These are phyloP conservation scores for Leccinum sublutescens DNA, from an alignment of 768 basidiomycete genomes.

Conservation along the genomic window DNA sequence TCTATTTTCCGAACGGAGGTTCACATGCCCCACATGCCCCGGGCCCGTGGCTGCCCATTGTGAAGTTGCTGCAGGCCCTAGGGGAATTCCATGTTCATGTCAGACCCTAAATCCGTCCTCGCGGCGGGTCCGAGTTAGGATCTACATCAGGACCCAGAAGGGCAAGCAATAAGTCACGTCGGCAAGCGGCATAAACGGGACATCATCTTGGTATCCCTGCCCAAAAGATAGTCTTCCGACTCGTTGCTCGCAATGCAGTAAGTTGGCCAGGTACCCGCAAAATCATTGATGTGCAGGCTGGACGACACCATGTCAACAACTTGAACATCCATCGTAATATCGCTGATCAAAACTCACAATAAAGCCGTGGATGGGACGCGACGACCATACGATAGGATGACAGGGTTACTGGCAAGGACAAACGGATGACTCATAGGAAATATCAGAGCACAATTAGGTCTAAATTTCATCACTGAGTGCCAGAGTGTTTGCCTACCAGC, in stretches of 20 bases:
- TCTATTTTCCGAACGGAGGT: too few species aligned
- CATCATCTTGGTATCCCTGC: neutral
- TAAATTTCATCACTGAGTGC: too few species aligned
- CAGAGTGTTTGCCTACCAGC: neutral
- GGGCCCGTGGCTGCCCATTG: too few species aligned
- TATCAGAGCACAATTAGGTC: too few species aligned
- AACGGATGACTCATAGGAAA: neutral
- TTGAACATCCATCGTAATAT: too few species aligned
- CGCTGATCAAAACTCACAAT: neutral
- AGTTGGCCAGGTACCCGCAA: slow-evolving; percentile 1
- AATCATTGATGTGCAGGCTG: slow-evolving; percentile 4
- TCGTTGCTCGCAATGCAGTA: neutral
- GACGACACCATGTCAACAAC: neutral
- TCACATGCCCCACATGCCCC: too few species aligned
- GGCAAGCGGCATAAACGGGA: neutral
- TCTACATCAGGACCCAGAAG: neutral
- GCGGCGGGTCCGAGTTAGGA: too few species aligned
- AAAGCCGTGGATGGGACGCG: neutral
- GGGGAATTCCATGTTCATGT: too few species aligned
- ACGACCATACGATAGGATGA: neutral
- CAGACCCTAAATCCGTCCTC: too few species aligned
- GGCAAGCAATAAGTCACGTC: neutral
- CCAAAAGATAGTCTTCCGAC: too few species aligned
- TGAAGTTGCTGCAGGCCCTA: too few species aligned
- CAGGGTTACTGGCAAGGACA: neutral